A percentile compares a stretch with the other conserved stretches of the same genome.
Conservation (phyloP, 2,329 filamentous ascomycete species). For the Sporothrix sp. region DNA sequence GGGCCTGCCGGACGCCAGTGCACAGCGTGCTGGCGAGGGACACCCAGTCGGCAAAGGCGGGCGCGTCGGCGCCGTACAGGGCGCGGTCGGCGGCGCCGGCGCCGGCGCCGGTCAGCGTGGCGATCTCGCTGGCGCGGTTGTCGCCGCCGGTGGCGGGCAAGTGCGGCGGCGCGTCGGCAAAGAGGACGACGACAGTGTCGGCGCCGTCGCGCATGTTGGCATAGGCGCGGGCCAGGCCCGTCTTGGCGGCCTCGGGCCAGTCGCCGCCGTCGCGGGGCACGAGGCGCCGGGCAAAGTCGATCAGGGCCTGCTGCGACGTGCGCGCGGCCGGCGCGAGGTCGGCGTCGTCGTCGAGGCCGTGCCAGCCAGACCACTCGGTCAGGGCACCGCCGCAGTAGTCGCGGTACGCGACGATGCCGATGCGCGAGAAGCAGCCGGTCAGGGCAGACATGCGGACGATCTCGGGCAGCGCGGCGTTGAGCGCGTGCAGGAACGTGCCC, state of each 20-base stretch:
- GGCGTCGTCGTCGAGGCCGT: constrained; percentile 17
- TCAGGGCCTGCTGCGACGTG: constrained; percentile 25
- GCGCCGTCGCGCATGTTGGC: constrained; percentile 37
- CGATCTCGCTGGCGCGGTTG: constrained; percentile 25
- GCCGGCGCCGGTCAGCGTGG: constrained; percentile 13
- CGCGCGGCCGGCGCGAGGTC: background rate
- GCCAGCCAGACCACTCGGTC: constrained; percentile 42
- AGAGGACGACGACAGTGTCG: constrained; percentile 41
- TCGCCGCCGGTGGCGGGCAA: constrained; percentile 16
- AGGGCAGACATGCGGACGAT: constrained; percentile 40
- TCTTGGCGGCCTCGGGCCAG: constrained; percentile 40
- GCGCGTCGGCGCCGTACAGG: constrained; percentile 26
- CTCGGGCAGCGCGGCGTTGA: constrained; percentile 38
- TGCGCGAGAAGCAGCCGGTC: constrained; percentile 39
- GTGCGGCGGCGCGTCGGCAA: constrained; percentile 27
- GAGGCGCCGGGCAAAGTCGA: constrained; percentile 29
- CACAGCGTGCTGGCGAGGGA: constrained; percentile 27
- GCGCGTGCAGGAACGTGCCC: constrained; percentile 32
- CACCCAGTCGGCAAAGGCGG: constrained; percentile 36
- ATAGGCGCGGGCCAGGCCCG: constrained; percentile 37
- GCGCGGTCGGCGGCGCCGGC: background rate
- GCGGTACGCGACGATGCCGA: constrained; percentile 41
- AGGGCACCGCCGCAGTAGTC: constrained; percentile 33
- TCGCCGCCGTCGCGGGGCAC: constrained; percentile 29
- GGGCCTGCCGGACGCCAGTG: constrained; percentile 29